Evolutionary conservation across 805 yeast species (phyloP).

Genomic region (Yamadazyma philogaea): DNA sequence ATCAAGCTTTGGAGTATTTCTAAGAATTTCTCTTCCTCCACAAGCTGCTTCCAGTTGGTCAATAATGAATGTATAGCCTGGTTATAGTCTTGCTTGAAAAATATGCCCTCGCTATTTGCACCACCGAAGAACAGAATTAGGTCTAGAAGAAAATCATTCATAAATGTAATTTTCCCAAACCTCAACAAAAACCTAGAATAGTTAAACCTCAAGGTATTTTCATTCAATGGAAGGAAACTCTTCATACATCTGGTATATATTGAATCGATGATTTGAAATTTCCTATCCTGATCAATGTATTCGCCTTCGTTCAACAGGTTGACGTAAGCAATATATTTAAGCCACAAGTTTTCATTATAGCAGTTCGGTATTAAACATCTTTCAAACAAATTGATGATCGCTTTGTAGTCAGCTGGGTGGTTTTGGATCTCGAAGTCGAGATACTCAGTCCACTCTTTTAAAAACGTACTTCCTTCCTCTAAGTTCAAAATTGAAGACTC

Average conservation of each 20-base stretch:
- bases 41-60: conserved; percentile 3
- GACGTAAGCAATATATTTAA: conserved; percentile 57
- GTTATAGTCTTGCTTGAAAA: conserved; percentile 16
- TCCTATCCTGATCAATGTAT: background rate
- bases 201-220: conserved; percentile 21
- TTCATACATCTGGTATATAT: conserved; percentile 53
- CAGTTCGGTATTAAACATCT: conserved; percentile 73
- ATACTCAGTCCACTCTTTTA: conserved; percentile 60
- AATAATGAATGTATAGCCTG: conserved; percentile 11
- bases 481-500: conserved; percentile 53
- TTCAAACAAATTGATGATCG: conserved; percentile 56
- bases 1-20: conserved; percentile 6
- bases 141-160: conserved; percentile 28
- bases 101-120: conserved; percentile 5
- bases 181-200: conserved; percentile 24
- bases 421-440: conserved; percentile 48
- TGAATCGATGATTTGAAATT: conserved; percentile 23
- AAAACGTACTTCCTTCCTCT: conserved; percentile 26
- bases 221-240: conserved; percentile 32
- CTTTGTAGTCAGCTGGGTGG: conserved; percentile 11
- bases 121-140: conserved; percentile 25
- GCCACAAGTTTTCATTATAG: conserved; percentile 61
- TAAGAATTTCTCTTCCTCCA: background rate
- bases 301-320: conserved; percentile 19
- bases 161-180: conserved; percentile 17